Evolutionary conservation across 306 rosid genomes (phyloP), one percentile per base, ranked within the genome.

Genomic region (Pachyrhizus erosus): DNA sequence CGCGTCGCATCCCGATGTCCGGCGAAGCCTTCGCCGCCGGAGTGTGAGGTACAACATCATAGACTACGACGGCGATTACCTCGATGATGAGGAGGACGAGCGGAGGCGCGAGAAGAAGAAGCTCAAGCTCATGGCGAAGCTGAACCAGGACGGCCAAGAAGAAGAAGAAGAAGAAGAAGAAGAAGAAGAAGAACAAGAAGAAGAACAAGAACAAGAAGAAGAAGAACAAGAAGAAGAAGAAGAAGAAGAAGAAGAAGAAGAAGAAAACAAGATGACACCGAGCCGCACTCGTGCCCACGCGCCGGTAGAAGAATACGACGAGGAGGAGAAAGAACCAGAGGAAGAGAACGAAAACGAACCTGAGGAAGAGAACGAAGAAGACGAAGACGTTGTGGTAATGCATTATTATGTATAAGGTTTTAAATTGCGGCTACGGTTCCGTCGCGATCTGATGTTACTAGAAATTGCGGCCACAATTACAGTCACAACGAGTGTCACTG

Each of bases 1-100:
- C 68, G 29, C 34, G 7, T 17, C 83, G 3, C 90, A 89, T 75
- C 40, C 87, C 0, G 96, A 89, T 34, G 33, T 85, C 13, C 92
- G 98, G 33, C 92, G 98, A 75, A 96, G 97, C 75, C 91, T 82
- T 45, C 97, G 99, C 42, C 94, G 94, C 64, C 85, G 98, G 62
- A 92, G 90, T 84, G 97, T 86, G 75, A 89, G 90, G 92, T 96
- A 96, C 89, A 94, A 87, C 33, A 82, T 82, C 90, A 86, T 96
- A 66, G 94, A 96, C 75, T 93, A 80, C 83, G 98, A 92, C 45
- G 98, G 89, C 69, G 85, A 74, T 54, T 96, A 87, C 82, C 15
- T 93, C 39, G 92, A 89, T 11, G 97, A 91, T 15, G 98, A 92
- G 0, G 97, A 93, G 23, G 99, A 89, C 23, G 94, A 92, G 70